Conservation (phyloP, 2,329 filamentous ascomycete genomes). For the Ceratocystis albifundus region DNA sequence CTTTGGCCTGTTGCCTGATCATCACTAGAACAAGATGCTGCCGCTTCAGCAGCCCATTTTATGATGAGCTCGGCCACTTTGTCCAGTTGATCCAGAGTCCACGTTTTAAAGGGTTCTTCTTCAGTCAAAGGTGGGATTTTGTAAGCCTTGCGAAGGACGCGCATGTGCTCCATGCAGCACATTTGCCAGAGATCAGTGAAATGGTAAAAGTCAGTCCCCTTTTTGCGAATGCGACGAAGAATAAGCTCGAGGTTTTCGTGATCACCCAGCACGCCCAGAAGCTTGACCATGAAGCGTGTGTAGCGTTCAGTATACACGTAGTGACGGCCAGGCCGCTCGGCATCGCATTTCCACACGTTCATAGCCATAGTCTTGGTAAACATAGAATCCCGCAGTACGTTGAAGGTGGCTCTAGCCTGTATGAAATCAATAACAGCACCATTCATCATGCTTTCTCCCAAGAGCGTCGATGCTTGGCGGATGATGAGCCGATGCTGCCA, state of each 20-base stretch:
- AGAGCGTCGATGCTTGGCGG: slow-evolving; percentile 51
- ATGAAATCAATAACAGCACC: slow-evolving; percentile 33
- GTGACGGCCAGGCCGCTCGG: slow-evolving; percentile 70
- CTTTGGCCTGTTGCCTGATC: slow-evolving; percentile 3
- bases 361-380: slow-evolving; percentile 93
- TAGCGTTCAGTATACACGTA: slow-evolving; percentile 88
- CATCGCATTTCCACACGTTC: slow-evolving; percentile 90
- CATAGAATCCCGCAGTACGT: slow-evolving; percentile 58
- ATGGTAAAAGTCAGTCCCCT: slow-evolving; percentile 61
- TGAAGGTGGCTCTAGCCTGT: slow-evolving; percentile 67
- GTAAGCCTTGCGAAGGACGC: slow-evolving; percentile 41
- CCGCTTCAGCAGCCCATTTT: slow-evolving; percentile 36
- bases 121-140: slow-evolving; percentile 34
- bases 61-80: slow-evolving; percentile 44
- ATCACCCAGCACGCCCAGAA: slow-evolving; percentile 65
- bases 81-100: slow-evolving; percentile 46
- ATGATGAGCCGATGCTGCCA: slow-evolving; percentile 91
- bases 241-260: slow-evolving; percentile 65
- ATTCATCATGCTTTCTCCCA: slow-evolving; percentile 37
- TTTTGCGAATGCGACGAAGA: slow-evolving; percentile 67
- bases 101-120: slow-evolving; percentile 46
- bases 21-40: neutral
- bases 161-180: slow-evolving; percentile 43
- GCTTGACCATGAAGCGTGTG: slow-evolving; percentile 64
- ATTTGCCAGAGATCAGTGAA: slow-evolving; percentile 49